phyloP scores from a whole-genome alignment of 306 rosid genomes.

The Castanea crenata region DNA sequence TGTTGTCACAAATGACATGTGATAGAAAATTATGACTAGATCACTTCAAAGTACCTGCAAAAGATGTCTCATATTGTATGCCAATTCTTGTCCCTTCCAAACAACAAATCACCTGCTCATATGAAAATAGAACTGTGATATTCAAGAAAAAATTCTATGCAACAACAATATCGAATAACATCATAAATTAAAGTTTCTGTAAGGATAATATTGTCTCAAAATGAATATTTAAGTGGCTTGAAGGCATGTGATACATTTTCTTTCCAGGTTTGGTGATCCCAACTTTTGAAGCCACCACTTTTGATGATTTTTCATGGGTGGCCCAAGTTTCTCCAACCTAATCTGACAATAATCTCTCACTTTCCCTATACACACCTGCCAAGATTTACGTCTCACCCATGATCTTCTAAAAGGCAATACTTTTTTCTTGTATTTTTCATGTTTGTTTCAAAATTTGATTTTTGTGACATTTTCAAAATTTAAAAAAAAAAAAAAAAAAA shows the following conservation, averaged over 20 bases:
- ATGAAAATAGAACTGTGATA: constrained; percentile 9
- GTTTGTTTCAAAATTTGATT: background rate
- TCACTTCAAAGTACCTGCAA: constrained; percentile 68
- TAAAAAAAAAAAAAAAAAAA: background rate
- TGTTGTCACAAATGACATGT: constrained; percentile 10
- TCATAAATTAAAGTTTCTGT: background rate
- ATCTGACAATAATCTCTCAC: background rate
- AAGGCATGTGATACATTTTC: too few relatives aligned
- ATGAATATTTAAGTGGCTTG: background rate
- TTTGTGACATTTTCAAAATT: background rate
- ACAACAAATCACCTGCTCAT: constrained; percentile 77
- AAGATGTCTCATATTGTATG: constrained; percentile 82
- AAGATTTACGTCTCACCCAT: background rate
- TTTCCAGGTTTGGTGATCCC: too few relatives aligned
- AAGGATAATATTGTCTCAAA: background rate
- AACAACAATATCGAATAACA: background rate
- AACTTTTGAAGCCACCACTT: background rate
- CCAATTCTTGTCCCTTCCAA: constrained; percentile 96
- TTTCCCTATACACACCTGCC: background rate
- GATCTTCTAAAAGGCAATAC: background rate
- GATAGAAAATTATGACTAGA: background rate
- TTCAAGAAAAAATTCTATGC: background rate
- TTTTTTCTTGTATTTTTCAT: background rate
- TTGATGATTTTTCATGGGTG: background rate
- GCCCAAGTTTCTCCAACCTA: background rate